Base-by-base conservation (phyloP, 1,284 basidiomycete species). In the Phenoliferia sp. region DNA sequence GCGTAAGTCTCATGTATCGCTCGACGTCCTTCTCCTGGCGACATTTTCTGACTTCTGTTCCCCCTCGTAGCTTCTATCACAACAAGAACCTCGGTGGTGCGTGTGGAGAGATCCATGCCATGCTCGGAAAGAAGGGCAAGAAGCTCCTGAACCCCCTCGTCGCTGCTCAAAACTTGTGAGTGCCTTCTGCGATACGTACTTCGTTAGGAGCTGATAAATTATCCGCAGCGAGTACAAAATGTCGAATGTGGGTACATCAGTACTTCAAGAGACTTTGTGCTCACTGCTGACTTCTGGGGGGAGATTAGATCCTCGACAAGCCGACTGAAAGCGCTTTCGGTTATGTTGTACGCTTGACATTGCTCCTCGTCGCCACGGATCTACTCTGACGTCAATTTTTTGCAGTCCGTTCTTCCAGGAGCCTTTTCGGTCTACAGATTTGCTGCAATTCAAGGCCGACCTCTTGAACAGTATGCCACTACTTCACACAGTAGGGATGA, bases 151-250 rank as follows among this genome's bases (percentile, higher is more conserved):
- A 98, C 76, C 95, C 95, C 17, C 83, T 98, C 57, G 87, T 94
- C 35, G 93, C 93, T 15, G 92, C 92, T 31, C 95, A 98, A 80
- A 98, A 98, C 80, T 98, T 99, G n/a, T 76, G 95, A 99, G 81
- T 98, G 98, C 83, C 97, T 82, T 74, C 74, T 78, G 61, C 57
- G n/a, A n/a, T n/a, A n/a, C n/a, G n/a, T n/a, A n/a, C n/a, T n/a
- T n/a, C n/a, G n/a, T n/a, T n/a, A n/a, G n/a, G n/a, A n/a, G 15
- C 16, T 34, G 56, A 34, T 12, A 10, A 19, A 3, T 12, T 32
- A 29, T 29, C 56, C 35, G 1, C 12, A 6, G 3, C 17, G 28
- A 28, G 48, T 56, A 56, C 31, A 35, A 59, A 36, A 59, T 59
- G 58, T n/a, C n/a, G n/a, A n/a, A n/a, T n/a, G n/a, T n/a, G n/a